A percentile compares a stretch with the other conserved stretches of the same genome.
Conservation (phyloP, 1,284 basidiomycete species). For the Ustilago trichophora region DNA sequence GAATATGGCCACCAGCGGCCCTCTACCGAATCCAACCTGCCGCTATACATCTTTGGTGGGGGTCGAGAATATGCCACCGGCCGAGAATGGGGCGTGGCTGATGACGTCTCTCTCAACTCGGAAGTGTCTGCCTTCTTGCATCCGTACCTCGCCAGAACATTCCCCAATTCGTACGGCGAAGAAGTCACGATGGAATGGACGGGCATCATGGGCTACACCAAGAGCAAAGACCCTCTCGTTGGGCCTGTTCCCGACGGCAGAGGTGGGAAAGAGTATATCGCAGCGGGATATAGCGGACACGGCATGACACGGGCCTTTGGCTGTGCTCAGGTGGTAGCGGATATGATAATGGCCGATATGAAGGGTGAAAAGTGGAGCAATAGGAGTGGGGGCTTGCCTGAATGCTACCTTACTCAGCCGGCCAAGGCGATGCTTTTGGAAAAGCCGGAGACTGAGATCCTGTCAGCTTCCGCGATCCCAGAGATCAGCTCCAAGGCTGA, state of each 20-base stretch:
- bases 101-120: slow-evolving; percentile 73
- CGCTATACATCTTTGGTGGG: slow-evolving; percentile 78
- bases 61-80: slow-evolving; percentile 70
- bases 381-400: slow-evolving; percentile 72
- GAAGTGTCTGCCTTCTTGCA: slow-evolving; percentile 68
- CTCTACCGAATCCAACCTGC: neutral
- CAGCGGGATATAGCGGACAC: slow-evolving; percentile 80
- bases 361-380: slow-evolving; percentile 69
- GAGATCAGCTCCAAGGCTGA: no score
- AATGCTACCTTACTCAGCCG: slow-evolving; percentile 24
- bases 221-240: slow-evolving; percentile 75
- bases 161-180: slow-evolving; percentile 71
- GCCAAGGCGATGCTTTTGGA: neutral
- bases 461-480: no score
- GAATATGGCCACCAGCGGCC: slow-evolving; percentile 84
- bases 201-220: slow-evolving; percentile 83
- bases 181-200: slow-evolving; percentile 74
- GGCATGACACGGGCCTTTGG: slow-evolving; percentile 77
- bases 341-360: slow-evolving; percentile 74
- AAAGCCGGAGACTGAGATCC: neutral
- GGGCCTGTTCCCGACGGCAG: slow-evolving; percentile 17
- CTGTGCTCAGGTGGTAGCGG: slow-evolving; percentile 75
- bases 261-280: slow-evolving; percentile 72
- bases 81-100: slow-evolving; percentile 72
- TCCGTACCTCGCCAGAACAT: slow-evolving; percentile 8